Conservation (phyloP, 1,284 basidiomycete species). For the Rhodotorula sp. region DNA sequence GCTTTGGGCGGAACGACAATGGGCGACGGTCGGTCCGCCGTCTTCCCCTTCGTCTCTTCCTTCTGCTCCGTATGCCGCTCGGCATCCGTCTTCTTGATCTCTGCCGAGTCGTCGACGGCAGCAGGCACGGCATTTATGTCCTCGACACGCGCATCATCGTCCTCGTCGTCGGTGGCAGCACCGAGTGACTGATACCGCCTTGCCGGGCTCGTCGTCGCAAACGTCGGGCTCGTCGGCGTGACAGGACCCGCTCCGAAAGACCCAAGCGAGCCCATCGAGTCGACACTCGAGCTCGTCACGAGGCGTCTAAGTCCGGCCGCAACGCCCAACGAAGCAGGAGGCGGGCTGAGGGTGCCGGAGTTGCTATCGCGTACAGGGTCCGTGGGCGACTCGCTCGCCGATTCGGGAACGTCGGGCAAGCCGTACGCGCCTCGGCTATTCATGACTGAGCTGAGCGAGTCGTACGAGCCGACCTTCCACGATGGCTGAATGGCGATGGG, state of each 20-base stretch:
- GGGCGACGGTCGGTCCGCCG: not conserved
- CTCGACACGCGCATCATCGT: slow-evolving; percentile 27
- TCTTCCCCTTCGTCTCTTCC: slow-evolving; percentile 2
- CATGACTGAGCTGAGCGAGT: slow-evolving; percentile 26
- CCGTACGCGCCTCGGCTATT: not conserved
- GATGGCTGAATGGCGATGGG: slow-evolving; percentile 21
- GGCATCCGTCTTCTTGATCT: not conserved
- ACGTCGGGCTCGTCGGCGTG: slow-evolving; percentile 25
- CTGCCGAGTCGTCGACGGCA: not conserved
- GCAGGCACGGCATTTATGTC: slow-evolving; percentile 18
- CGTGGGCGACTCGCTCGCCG: slow-evolving; percentile 14
- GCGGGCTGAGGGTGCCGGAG: not conserved
- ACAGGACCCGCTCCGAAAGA: slow-evolving; percentile 13
- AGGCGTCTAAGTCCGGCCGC: slow-evolving; percentile 2
- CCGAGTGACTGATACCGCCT: not conserved
- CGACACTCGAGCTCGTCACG: slow-evolving; percentile 28
- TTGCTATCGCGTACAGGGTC: not conserved
- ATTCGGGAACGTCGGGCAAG: slow-evolving; percentile 19
- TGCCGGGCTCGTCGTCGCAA: slow-evolving; percentile 11
- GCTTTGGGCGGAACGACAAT: not conserved
- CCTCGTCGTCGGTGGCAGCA: slow-evolving; percentile 6
- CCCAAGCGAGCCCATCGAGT: slow-evolving; percentile 20
- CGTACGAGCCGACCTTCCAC: slow-evolving; percentile 18
- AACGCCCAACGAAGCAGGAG: not conserved
- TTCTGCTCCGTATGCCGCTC: not conserved